Conservation (phyloP, 2,329 filamentous ascomycete species). For the Aspergillus fijiensis region DNA sequence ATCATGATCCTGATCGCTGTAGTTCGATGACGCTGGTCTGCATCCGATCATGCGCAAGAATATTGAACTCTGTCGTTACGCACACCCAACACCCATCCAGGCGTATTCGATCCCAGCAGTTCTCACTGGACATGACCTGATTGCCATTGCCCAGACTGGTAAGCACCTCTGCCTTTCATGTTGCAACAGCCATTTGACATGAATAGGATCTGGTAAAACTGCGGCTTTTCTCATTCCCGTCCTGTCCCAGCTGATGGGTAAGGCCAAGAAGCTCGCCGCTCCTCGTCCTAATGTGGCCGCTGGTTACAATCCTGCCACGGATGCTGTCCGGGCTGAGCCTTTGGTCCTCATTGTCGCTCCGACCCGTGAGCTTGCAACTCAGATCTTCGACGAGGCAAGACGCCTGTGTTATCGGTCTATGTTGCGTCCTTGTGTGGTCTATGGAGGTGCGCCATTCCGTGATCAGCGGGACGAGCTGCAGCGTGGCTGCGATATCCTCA, state of each 20-base stretch:
- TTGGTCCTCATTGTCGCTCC: constrained; percentile 82
- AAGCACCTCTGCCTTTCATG: constrained; percentile 34
- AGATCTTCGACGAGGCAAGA: constrained; percentile 92
- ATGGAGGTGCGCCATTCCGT: constrained; percentile 74
- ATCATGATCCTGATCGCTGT: constrained; percentile 28
- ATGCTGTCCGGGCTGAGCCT: constrained; percentile 73
- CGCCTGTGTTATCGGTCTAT: constrained; percentile 93
- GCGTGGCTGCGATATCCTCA: constrained; percentile 84
- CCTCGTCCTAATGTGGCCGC: constrained; percentile 63
- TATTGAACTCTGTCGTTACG: constrained; percentile 69
- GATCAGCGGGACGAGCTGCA: constrained; percentile 71
- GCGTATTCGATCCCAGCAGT: constrained; percentile 80
- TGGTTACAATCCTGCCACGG: constrained; percentile 52
- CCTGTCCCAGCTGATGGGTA: constrained; percentile 89
- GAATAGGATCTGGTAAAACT: constrained; percentile 90
- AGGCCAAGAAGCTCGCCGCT: constrained; percentile 82
- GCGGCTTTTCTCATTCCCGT: constrained; percentile 89
- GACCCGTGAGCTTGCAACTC: constrained; percentile 84
- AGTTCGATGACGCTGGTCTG: constrained; percentile 75
- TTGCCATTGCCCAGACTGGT: constrained; percentile 93
- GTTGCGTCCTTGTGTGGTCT: constrained; percentile 86
- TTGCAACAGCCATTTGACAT: constrained; percentile 9
- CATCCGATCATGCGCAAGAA: constrained; percentile 84
- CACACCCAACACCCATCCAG: constrained; percentile 79
- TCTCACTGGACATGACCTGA: constrained; percentile 72